Evolutionary conservation across 2,329 filamentous ascomycete genomes (phyloP).

Genomic region (Magnaporthiopsis rhizophila): DNA sequence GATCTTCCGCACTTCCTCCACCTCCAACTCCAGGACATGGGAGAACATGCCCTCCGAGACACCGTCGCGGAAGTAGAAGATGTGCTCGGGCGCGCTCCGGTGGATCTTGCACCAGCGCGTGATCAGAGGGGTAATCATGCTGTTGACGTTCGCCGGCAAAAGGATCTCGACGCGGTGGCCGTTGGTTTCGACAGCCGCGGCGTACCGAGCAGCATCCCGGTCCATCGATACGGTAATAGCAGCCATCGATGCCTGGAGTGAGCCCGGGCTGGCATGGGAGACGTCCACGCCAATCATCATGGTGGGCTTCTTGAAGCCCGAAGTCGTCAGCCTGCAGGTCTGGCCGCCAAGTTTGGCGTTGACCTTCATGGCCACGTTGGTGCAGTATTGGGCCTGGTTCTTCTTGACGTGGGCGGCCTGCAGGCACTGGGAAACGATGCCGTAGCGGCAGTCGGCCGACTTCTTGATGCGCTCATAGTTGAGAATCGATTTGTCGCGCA

Average conservation of each 20-base stretch:
- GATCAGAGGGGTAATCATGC: conserved; percentile 57
- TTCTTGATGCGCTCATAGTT: conserved; percentile 85
- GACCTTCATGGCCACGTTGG: conserved; percentile 93
- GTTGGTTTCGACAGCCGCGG: conserved; percentile 74
- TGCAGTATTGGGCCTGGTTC: conserved; percentile 74
- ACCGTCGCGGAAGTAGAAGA: conserved; percentile 92
- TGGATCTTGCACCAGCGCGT: conserved; percentile 54
- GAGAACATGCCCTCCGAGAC: conserved; percentile 81
- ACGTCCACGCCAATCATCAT: conserved; percentile 90
- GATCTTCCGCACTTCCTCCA: conserved; percentile 58
- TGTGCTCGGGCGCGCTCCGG: conserved; percentile 54
- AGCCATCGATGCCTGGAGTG: conserved; percentile 64
- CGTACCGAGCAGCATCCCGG: conserved; percentile 62
- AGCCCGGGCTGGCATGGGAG: conserved; percentile 70
- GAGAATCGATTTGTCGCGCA: conserved; percentile 61
- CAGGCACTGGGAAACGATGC: conserved; percentile 78
- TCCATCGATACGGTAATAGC: conserved; percentile 82
- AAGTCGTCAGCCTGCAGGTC: conserved; percentile 41
- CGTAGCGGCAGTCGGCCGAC: conserved; percentile 75
- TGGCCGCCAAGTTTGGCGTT: conserved; percentile 90
- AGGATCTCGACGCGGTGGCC: conserved; percentile 77
- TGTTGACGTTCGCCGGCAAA: conserved; percentile 53
- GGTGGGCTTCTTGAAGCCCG: conserved; percentile 45
- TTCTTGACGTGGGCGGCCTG: conserved; percentile 61
- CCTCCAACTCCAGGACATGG: conserved; percentile 72